These are phyloP conservation scores for Lactarius pseudohatsudake DNA, from an alignment of 768 basidiomycete species.

Conservation along the genomic window DNA sequence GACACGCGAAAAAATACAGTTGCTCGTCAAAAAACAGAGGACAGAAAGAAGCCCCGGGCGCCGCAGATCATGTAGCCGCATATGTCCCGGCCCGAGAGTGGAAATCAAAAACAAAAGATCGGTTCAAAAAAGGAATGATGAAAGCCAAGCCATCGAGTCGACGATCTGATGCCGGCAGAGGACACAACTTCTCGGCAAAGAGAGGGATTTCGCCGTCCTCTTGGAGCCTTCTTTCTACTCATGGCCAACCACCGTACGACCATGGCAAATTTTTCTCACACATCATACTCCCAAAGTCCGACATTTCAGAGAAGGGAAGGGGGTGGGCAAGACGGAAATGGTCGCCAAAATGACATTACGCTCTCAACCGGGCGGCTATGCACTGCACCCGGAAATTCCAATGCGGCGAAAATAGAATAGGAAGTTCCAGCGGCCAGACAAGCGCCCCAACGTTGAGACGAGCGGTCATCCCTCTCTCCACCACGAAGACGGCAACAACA, in stretches of 20 bases:
- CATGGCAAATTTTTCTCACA: background rate
- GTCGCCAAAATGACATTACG: conserved; percentile 9
- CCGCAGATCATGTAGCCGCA: conserved; percentile 11
- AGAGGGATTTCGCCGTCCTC: background rate
- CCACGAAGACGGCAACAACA: background rate
- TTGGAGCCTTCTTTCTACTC: conserved; percentile 23
- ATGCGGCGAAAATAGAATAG: background rate
- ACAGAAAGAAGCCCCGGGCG: background rate
- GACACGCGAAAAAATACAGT: background rate
- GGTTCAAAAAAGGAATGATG: conserved; percentile 26
- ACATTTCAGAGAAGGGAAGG: background rate
- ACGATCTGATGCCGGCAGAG: conserved; percentile 25
- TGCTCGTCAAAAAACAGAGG: background rate
- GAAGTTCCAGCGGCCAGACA: background rate
- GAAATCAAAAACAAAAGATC: conserved; percentile 18
- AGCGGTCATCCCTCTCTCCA: background rate
- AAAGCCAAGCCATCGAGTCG: conserved; percentile 22
- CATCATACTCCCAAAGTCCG: conserved; percentile 12
- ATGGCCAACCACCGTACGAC: background rate
- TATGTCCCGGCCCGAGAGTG: conserved; percentile 14
- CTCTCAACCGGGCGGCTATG: background rate
- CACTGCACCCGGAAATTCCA: background rate
- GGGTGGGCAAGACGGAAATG: background rate
- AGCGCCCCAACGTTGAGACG: background rate
- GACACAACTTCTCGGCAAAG: background rate